A percentile compares a stretch with the other conserved stretches of the same genome.
These are phyloP conservation scores for Sclerotinia sclerotiorum DNA, from an alignment of 2,329 filamentous ascomycete species.

Conservation along the genomic window DNA sequence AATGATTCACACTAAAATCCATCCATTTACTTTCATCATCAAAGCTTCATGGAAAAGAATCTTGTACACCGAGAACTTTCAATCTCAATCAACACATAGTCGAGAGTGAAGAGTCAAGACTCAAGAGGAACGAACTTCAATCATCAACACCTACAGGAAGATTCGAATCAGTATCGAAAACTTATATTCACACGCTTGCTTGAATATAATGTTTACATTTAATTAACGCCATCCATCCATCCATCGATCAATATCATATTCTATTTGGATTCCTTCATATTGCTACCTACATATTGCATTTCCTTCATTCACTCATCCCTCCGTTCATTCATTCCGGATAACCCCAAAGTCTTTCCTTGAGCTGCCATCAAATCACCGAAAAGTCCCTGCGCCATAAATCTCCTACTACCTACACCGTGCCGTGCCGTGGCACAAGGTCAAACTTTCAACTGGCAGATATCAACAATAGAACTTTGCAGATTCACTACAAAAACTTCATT, in stretches of 20 bases:
- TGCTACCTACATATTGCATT: neutral
- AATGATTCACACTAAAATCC: neutral
- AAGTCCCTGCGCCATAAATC: conserved; percentile 18
- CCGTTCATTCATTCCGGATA: neutral
- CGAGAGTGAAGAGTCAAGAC: too few species aligned
- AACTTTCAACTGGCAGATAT: neutral
- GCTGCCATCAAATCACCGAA: neutral
- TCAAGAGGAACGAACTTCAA: neutral
- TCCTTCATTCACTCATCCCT: neutral
- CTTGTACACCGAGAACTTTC: conserved; percentile 11
- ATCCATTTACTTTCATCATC: conserved; percentile 12
- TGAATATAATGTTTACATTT: neutral
- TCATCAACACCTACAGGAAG: neutral
- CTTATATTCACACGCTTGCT: neutral
- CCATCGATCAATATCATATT: neutral
- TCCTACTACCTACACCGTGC: neutral
- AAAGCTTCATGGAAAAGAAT: conserved; percentile 22
- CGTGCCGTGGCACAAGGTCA: conserved; percentile 6
- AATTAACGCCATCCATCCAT: neutral
- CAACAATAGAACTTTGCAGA: neutral
- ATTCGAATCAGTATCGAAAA: neutral
- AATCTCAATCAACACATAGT: neutral
- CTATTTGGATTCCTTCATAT: neutral
- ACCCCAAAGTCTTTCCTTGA: neutral
- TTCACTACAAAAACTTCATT: conserved; percentile 4